Evolutionary conservation across 306 rosid species (phyloP).

Genomic region (Ormosia emarginata): DNA sequence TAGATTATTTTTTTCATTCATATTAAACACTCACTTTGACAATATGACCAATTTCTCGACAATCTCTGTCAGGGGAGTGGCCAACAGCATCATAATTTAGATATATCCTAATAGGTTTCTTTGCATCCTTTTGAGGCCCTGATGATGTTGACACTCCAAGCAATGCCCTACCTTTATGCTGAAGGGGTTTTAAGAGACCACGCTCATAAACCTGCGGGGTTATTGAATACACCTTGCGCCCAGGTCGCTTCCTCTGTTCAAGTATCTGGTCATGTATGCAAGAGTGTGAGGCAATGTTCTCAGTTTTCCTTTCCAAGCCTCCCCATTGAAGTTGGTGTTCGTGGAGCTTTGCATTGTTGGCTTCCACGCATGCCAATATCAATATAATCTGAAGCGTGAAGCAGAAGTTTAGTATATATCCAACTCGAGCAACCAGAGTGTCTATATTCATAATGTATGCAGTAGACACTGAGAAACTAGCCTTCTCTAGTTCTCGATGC

Average conservation of each 20-base stretch:
- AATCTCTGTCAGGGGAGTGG: conserved; percentile 91
- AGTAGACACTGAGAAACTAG: background rate
- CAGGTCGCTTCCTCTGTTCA: conserved; percentile 84
- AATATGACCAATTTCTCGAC: conserved; percentile 69
- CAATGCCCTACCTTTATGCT: conserved; percentile 70
- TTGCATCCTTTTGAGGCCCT: conserved; percentile 51
- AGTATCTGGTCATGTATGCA: conserved; percentile 96
- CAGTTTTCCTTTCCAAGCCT: conserved; percentile 39
- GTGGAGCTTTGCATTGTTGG: conserved; percentile 39
- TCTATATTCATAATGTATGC: background rate
- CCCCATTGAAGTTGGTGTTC: conserved; percentile 44
- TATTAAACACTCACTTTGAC: conserved; percentile 65
- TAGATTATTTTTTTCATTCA: background rate
- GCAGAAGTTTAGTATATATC: background rate
- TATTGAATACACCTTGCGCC: conserved; percentile 81
- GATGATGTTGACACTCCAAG: conserved; percentile 53
- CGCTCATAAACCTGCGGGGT: conserved; percentile 81
- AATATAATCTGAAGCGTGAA: conserved; percentile 57
- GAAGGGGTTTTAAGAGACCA: conserved; percentile 45
- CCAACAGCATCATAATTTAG: conserved; percentile 97
- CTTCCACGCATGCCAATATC: conserved; percentile 54
- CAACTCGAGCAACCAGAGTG: background rate
- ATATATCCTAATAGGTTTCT: conserved; percentile 86
- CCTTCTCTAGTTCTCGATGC: background rate
- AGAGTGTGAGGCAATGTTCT: conserved; percentile 74